A percentile compares a stretch with the other conserved stretches of the same genome.
These are phyloP conservation scores for Cenchrus americanus DNA, from an alignment of 176 grass and related monocot species.

Conservation along the genomic window DNA sequence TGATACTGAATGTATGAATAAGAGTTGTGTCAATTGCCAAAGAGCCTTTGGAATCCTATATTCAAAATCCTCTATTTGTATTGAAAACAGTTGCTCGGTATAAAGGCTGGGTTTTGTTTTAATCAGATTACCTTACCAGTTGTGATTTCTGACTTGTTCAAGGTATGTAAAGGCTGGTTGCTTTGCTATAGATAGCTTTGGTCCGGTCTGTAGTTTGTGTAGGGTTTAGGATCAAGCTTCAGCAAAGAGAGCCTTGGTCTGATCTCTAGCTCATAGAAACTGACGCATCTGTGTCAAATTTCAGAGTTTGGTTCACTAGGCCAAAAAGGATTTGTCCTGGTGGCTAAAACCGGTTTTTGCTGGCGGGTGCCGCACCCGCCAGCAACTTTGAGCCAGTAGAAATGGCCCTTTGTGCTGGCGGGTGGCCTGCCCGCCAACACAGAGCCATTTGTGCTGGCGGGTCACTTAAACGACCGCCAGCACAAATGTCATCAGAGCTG, in stretches of 20 bases:
- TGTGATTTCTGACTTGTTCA: constrained; percentile 8
- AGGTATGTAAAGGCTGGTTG: background rate
- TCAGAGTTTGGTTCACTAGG: background rate
- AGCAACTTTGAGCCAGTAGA: too few species aligned
- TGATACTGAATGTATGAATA: too few species aligned
- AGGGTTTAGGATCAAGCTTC: background rate
- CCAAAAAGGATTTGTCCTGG: too few species aligned
- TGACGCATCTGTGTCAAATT: background rate
- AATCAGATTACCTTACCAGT: background rate
- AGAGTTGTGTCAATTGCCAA: too few species aligned
- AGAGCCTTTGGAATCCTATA: background rate
- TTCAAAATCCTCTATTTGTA: background rate
- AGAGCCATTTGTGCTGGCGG: too few species aligned
- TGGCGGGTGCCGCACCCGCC: too few species aligned
- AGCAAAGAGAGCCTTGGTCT: background rate
- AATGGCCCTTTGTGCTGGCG: too few species aligned
- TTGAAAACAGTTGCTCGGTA: background rate
- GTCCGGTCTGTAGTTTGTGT: background rate
- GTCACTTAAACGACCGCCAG: too few species aligned
- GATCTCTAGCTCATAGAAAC: background rate
- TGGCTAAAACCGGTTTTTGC: too few species aligned
- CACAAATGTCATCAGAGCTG: too few species aligned
- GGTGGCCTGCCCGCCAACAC: too few species aligned
- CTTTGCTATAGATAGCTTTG: background rate
- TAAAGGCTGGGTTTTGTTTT: background rate